A percentile compares a stretch with the other conserved stretches of the same genome.
Evolutionary conservation across 345 rosid genomes (phyloP).

Genomic region (Gossypium anomalum): DNA sequence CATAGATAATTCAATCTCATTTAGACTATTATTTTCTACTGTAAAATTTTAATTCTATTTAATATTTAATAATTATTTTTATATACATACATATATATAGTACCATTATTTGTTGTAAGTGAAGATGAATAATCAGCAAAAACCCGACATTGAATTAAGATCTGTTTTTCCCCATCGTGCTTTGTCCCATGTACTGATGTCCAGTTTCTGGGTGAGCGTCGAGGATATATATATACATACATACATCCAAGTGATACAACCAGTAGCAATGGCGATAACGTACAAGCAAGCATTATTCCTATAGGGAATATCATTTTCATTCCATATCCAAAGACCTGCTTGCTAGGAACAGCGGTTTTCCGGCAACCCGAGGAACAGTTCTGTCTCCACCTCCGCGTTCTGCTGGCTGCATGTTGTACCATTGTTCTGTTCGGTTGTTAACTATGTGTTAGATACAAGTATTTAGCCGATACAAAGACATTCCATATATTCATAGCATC

Average conservation of each 20-base stretch:
- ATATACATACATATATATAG: too few species aligned
- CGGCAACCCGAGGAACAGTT: constrained; percentile 46
- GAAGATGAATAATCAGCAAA: too few species aligned
- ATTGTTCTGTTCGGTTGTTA: constrained; percentile 15
- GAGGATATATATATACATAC: not conserved
- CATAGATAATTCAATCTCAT: too few species aligned
- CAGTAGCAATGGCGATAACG: not conserved
- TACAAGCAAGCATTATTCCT: not conserved
- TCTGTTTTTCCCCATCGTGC: too few species aligned
- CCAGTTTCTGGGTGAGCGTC: too few species aligned
- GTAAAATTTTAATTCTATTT: too few species aligned
- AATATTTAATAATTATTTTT: too few species aligned
- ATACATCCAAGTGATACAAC: not conserved
- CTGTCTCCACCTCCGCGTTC: constrained; percentile 44
- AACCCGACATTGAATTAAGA: too few species aligned
- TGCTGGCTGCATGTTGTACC: constrained; percentile 18
- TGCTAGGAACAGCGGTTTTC: constrained; percentile 14
- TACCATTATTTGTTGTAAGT: too few species aligned
- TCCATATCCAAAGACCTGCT: not conserved
- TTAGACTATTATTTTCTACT: too few species aligned
- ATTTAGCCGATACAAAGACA: not conserved
- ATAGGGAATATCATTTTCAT: not conserved
- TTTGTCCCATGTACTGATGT: too few species aligned
- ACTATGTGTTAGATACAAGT: not conserved
- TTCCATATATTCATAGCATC: not conserved